Evolutionary conservation across 2,329 filamentous ascomycete genomes (phyloP).

Genomic region (Penicillium sp.): DNA sequence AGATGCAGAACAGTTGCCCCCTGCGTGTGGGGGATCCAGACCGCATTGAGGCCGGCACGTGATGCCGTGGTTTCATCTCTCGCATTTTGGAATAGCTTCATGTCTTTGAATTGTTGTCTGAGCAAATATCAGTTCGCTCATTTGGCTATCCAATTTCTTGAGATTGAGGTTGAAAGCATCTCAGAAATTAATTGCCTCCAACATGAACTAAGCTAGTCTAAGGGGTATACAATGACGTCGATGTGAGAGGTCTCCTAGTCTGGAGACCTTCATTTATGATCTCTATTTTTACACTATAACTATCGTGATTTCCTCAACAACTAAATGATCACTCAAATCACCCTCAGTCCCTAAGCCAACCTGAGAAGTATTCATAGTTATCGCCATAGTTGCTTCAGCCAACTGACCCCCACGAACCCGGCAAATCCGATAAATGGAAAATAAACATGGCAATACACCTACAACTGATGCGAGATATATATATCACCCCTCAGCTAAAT

Average conservation of each 20-base stretch:
- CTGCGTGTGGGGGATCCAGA: constrained; percentile 12
- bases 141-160: background rate
- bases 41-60: constrained; percentile 6
- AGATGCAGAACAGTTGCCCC: constrained; percentile 6
- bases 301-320: background rate
- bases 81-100: constrained; percentile 3
- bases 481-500: background rate
- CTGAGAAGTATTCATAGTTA: background rate
- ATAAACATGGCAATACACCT: background rate
- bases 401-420: background rate
- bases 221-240: background rate
- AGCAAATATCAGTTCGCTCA: background rate
- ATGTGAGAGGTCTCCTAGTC: background rate
- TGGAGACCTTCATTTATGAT: background rate
- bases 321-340: background rate
- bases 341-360: background rate
- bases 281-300: background rate
- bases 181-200: background rate
- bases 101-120: background rate
- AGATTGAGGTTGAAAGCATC: background rate
- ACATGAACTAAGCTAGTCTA: background rate
- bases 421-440: background rate
- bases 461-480: background rate
- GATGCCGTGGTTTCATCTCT: background rate
- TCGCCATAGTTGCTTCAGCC: background rate